Conservation (phyloP, 1,284 basidiomycete species). For the Trametes pubescens region DNA sequence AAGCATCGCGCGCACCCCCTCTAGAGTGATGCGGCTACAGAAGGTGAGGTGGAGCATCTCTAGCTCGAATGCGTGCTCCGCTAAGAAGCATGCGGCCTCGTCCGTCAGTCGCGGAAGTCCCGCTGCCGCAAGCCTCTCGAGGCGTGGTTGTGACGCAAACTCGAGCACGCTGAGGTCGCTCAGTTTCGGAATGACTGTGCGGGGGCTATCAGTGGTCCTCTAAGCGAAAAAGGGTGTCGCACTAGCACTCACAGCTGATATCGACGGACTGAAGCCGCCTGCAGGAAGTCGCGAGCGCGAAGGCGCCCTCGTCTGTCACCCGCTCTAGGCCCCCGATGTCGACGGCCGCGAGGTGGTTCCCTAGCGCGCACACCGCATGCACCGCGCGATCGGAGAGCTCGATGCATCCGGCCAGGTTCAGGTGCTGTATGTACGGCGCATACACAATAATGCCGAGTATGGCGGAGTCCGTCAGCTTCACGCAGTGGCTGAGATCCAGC, state of each 20-base stretch:
- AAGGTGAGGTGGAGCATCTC: slow-evolving; percentile 91
- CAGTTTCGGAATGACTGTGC: slow-evolving; percentile 46
- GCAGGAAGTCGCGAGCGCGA: slow-evolving; percentile 77
- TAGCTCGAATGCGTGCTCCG: slow-evolving; percentile 72
- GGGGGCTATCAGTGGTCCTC: slow-evolving; percentile 51
- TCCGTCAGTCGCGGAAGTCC: slow-evolving; percentile 75
- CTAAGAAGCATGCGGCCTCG: slow-evolving; percentile 69
- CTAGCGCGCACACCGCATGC: slow-evolving; percentile 75
- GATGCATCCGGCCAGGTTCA: slow-evolving; percentile 87
- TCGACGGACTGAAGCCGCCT: slow-evolving; percentile 84
- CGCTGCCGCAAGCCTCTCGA: slow-evolving; percentile 85
- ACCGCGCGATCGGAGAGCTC: slow-evolving; percentile 80
- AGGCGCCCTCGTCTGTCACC: slow-evolving; percentile 86
- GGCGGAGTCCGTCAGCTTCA: slow-evolving; percentile 77
- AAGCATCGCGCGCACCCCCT: slow-evolving; percentile 80
- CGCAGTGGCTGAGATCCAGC: slow-evolving; percentile 82
- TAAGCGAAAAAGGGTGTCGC: slow-evolving; percentile 8
- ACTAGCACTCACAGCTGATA: slow-evolving; percentile 74
- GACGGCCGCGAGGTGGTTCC: slow-evolving; percentile 82
- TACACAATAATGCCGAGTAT: slow-evolving; percentile 83
- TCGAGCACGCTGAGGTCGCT: slow-evolving; percentile 90
- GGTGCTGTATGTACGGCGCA: slow-evolving; percentile 80
- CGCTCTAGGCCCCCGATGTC: slow-evolving; percentile 82
- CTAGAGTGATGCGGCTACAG: slow-evolving; percentile 84
- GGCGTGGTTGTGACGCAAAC: slow-evolving; percentile 74